phyloP scores from a whole-genome alignment of 2,329 filamentous ascomycete genomes.

The Drechslera avenae region DNA sequence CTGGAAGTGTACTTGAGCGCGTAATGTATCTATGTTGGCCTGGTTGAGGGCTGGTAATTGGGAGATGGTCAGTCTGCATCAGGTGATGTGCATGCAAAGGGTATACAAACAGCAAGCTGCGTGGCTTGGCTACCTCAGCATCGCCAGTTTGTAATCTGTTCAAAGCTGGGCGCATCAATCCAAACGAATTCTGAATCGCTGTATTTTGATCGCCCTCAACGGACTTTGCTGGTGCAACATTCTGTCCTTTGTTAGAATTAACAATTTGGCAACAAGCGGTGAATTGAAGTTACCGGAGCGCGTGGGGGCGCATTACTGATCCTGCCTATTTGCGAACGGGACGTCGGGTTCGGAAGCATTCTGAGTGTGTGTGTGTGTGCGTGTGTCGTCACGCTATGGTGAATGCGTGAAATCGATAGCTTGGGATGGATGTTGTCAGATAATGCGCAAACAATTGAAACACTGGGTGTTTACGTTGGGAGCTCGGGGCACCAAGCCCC shows the following conservation, averaged over 20 bases:
- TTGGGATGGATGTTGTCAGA: constrained; percentile 2
- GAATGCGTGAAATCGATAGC: constrained; percentile 2
- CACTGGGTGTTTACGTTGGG: constrained; percentile 11
- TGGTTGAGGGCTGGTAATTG: constrained; percentile 29
- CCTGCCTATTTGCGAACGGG: constrained; percentile 20
- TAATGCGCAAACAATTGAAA: constrained; percentile 9
- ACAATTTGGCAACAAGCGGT: not conserved
- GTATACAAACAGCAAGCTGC: constrained; percentile 33
- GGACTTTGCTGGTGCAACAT: not conserved
- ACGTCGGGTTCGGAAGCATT: constrained; percentile 27
- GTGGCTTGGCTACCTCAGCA: constrained; percentile 19
- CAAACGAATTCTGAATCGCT: not conserved
- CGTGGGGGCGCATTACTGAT: constrained; percentile 14
- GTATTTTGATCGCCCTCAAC: not conserved
- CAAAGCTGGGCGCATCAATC: constrained; percentile 6
- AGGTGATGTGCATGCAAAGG: not conserved
- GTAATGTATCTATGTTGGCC: constrained; percentile 32
- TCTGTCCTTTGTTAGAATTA: constrained; percentile 11
- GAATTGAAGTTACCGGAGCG: constrained; percentile 9
- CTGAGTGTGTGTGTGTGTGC: constrained; percentile 28
- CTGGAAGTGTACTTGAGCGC: constrained; percentile 11
- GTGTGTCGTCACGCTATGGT: constrained; percentile 28
- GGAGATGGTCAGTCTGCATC: not conserved
- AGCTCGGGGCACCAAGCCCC: constrained; percentile 8
- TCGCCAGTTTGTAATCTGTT: constrained; percentile 10